Evolutionary conservation across 768 basidiomycete genomes (phyloP).

Genomic region (Panaeolus papilionaceus): DNA sequence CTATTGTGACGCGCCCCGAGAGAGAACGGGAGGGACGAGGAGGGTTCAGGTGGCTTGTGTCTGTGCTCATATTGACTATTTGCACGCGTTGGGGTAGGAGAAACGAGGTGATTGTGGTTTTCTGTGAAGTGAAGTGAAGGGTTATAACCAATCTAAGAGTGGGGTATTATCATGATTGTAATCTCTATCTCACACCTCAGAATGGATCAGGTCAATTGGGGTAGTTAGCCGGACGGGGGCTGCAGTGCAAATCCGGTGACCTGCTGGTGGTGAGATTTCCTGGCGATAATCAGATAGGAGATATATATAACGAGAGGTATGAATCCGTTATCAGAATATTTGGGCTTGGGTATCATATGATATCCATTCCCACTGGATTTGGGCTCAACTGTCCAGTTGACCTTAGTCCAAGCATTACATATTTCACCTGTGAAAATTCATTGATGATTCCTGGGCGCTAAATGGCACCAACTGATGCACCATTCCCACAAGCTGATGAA

Average conservation of each 20-base stretch:
- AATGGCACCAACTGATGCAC: too few relatives aligned
- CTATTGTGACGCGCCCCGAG: conserved; percentile 43
- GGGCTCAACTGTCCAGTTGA: too few relatives aligned
- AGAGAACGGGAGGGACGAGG: conserved; percentile 42
- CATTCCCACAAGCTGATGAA: too few relatives aligned
- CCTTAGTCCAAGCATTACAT: too few relatives aligned
- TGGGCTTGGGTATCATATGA: too few relatives aligned
- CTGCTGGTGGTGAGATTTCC: not conserved
- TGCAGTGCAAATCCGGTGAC: not conserved
- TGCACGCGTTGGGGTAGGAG: conserved; percentile 14
- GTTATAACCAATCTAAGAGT: not conserved
- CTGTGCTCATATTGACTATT: conserved; percentile 18
- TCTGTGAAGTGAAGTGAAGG: too few relatives aligned
- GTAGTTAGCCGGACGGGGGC: not conserved
- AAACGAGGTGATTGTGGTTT: conserved; percentile 9
- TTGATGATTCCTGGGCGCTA: too few relatives aligned
- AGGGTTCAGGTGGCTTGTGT: conserved; percentile 29
- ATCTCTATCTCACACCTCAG: not conserved
- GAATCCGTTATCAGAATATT: too few relatives aligned
- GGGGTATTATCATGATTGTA: not conserved
- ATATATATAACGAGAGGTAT: too few relatives aligned
- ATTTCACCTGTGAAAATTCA: too few relatives aligned
- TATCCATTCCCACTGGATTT: too few relatives aligned
- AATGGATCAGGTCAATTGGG: not conserved
- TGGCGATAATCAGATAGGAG: not conserved